These are phyloP conservation scores for Phytophthora pisi DNA, from an alignment of 352 stramenopile genomes.

Conservation along the genomic window DNA sequence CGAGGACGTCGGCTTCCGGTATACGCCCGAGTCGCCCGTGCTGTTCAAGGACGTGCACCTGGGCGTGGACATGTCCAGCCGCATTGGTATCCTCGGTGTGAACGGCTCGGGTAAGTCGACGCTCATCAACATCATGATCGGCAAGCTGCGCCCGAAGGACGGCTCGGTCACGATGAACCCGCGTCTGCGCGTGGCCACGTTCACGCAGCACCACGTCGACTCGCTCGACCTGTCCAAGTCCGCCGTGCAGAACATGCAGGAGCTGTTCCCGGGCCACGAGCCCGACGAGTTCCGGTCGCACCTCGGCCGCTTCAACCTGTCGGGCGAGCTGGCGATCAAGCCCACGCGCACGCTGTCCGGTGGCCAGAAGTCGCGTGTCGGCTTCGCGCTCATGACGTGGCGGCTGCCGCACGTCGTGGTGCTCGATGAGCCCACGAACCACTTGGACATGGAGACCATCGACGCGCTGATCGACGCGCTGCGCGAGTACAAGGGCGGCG, in stretches of 20 bases:
- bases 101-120: conserved; percentile 96
- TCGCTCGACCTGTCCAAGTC: conserved; percentile 93
- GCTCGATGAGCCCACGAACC: conserved; percentile 97
- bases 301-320: conserved; percentile 96
- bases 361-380: conserved; percentile 94
- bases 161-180: conserved; percentile 92
- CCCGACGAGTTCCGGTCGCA: conserved; percentile 93
- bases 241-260: conserved; percentile 91
- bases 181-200: conserved; percentile 94
- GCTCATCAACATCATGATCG: conserved; percentile 97
- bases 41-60: conserved; percentile 94
- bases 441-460: conserved; percentile 94
- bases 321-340: conserved; percentile 94
- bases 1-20: conserved; percentile 87
- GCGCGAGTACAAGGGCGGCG: conserved; percentile 95
- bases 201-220: conserved; percentile 97
- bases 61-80: conserved; percentile 95
- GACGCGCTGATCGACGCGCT: conserved; percentile 95
- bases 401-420: conserved; percentile 96
- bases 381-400: conserved; percentile 96
- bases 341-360: conserved; percentile 95
- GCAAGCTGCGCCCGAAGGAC: conserved; percentile 87
- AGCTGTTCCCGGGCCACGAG: conserved; percentile 88
- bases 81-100: conserved; percentile 93
- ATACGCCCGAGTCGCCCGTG: conserved; percentile 58